phyloP scores from a whole-genome alignment of 148 eudicot genomes.

The Salicornia ramosissima region DNA sequence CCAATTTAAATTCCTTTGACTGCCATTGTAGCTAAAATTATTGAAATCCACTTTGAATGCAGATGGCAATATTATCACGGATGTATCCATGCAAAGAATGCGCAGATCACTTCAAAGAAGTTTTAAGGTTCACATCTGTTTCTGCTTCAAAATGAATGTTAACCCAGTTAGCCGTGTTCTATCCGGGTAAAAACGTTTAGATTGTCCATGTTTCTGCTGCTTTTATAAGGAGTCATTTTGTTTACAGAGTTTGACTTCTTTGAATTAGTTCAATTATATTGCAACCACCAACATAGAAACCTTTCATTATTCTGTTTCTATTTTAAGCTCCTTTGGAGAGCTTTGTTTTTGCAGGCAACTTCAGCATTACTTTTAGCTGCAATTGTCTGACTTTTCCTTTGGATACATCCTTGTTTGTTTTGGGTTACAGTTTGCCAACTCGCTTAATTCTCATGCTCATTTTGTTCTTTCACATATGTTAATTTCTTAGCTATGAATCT shows the following conservation, averaged over 20 bases:
- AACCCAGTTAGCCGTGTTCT: not conserved
- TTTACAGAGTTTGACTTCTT: not conserved
- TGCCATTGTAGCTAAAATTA: not conserved
- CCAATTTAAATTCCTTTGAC: not conserved
- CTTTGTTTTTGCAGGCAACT: not conserved
- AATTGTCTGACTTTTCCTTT: not conserved
- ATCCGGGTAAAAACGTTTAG: not conserved
- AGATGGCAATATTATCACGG: slow-evolving; percentile 86
- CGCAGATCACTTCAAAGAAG: slow-evolving; percentile 95
- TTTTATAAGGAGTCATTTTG: not conserved
- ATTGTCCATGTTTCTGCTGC: not conserved
- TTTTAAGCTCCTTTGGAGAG: not conserved
- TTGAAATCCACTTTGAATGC: slow-evolving; percentile 24
- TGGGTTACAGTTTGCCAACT: not conserved
- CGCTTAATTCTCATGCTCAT: too few relatives aligned
- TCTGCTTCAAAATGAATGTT: not conserved
- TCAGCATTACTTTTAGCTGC: not conserved
- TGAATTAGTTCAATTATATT: not conserved
- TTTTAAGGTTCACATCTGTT: slow-evolving; percentile 46
- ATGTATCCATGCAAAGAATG: slow-evolving; percentile 94
- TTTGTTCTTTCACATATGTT: too few relatives aligned
- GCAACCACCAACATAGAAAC: not conserved
- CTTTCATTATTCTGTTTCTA: not conserved
- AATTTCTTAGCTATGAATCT: too few relatives aligned
- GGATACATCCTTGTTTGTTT: not conserved